Conservation (phyloP, 2,329 filamentous ascomycete genomes). For the Fusarium staphyleae region DNA sequence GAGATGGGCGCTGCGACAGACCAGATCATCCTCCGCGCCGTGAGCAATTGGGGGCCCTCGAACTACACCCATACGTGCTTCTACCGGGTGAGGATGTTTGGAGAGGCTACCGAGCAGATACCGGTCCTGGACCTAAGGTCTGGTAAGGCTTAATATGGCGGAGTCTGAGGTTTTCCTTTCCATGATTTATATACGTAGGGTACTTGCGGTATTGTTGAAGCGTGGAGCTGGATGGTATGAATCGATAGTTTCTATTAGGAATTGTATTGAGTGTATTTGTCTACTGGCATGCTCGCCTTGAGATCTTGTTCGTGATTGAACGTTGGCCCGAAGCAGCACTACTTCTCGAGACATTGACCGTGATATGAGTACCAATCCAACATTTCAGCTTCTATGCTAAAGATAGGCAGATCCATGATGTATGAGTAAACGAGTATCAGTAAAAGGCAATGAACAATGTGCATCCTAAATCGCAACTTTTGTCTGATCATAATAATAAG, state of each 20-base stretch:
- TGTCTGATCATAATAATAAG: slow-evolving; percentile 31
- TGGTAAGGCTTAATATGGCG: slow-evolving; percentile 4
- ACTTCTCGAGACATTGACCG: not conserved
- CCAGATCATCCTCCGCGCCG: slow-evolving; percentile 61
- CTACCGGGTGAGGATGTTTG: slow-evolving; percentile 67
- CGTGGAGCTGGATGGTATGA: slow-evolving; percentile 30
- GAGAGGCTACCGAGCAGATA: slow-evolving; percentile 38
- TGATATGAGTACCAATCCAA: not conserved
- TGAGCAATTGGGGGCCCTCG: slow-evolving; percentile 64
- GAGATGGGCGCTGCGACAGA: slow-evolving; percentile 57
- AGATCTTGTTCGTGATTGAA: not conserved
- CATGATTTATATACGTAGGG: slow-evolving; percentile 21
- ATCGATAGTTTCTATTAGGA: slow-evolving; percentile 17
- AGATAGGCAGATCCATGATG: too few species aligned
- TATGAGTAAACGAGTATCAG: too few species aligned
- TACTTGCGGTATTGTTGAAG: slow-evolving; percentile 15
- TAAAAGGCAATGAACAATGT: slow-evolving; percentile 17
- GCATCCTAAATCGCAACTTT: slow-evolving; percentile 24
- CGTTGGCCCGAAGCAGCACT: not conserved
- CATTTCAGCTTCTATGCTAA: not conserved
- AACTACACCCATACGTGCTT: slow-evolving; percentile 71
- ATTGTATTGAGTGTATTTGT: slow-evolving; percentile 2
- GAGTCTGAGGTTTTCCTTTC: slow-evolving; percentile 11
- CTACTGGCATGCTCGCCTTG: not conserved
- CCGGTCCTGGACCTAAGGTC: not conserved